Percentiles rank a stretch among this genome's conserved stretches.
These are phyloP conservation scores for Elongisporangium senticosum DNA, from an alignment of 352 stramenopile genomes.

Conservation along the genomic window DNA sequence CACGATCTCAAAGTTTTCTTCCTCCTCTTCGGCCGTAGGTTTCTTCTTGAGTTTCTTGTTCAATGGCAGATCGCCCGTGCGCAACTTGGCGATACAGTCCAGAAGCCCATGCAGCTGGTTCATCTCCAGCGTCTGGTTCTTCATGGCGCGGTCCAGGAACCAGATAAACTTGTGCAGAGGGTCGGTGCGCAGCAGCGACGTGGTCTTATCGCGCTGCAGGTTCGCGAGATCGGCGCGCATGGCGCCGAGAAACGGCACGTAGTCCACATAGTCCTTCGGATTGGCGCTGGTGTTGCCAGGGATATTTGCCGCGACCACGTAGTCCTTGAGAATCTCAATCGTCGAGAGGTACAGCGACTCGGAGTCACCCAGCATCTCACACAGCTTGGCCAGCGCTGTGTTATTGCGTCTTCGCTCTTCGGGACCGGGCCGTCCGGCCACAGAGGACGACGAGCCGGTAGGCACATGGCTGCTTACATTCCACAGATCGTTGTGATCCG, in stretches of 20 bases:
- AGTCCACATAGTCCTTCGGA: conserved; percentile 80
- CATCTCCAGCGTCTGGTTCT: conserved; percentile 67
- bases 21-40: conserved; percentile 42
- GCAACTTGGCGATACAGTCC: conserved; percentile 62
- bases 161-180: conserved; percentile 87
- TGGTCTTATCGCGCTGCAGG: conserved; percentile 76
- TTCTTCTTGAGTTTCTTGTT: conserved; percentile 84
- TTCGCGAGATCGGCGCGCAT: conserved; percentile 78
- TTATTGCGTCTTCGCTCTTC: conserved; percentile 75
- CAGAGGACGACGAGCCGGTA: conserved; percentile 19
- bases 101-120: conserved; percentile 68
- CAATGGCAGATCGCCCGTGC: conserved; percentile 53
- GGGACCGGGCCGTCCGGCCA: conserved; percentile 15
- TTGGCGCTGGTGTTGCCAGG: conserved; percentile 52
- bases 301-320: conserved; percentile 63
- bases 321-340: conserved; percentile 75
- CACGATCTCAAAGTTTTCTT: conserved; percentile 79
- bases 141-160: conserved; percentile 78
- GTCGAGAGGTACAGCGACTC: conserved; percentile 74
- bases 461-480: conserved; percentile 71
- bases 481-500: conserved; percentile 32
- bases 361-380: conserved; percentile 80
- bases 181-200: conserved; percentile 55
- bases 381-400: conserved; percentile 50
- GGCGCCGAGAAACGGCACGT: conserved; percentile 73